Conservation (phyloP, 805 yeast genomes). For the Candida adriatica region DNA sequence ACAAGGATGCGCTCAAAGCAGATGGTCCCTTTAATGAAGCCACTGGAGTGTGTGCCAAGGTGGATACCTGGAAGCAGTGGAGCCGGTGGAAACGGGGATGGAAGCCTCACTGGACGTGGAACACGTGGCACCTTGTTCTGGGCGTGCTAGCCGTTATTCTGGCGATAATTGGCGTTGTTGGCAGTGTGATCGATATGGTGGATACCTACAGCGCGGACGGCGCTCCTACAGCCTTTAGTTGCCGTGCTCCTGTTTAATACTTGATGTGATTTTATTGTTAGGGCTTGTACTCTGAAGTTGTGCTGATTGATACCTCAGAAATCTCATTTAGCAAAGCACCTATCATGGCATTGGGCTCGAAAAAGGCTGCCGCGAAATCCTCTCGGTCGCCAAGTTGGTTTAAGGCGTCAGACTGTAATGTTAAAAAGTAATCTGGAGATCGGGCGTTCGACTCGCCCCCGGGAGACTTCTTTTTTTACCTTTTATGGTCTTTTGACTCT, state of each 20-base stretch:
- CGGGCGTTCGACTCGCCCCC: no score
- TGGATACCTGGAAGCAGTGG: slow-evolving; percentile 8
- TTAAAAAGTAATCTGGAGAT: no score
- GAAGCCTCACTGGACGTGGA: slow-evolving; percentile 12
- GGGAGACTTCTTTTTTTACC: no score
- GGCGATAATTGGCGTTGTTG: slow-evolving; percentile 26
- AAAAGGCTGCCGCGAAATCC: no score
- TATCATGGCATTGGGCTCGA: no score
- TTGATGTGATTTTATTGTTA: no score
- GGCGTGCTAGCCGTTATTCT: slow-evolving; percentile 22
- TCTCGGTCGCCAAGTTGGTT: no score
- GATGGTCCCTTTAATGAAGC: slow-evolving; percentile 14
- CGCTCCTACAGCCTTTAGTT: slow-evolving; percentile 26
- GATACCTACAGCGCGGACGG: slow-evolving; percentile 20
- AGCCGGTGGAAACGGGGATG: slow-evolving; percentile 19
- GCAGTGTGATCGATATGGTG: slow-evolving; percentile 24
- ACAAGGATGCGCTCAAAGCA: slow-evolving; percentile 14
- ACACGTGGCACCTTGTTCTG: slow-evolving; percentile 18
- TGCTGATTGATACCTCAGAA: no score
- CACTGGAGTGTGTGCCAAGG: slow-evolving; percentile 7
- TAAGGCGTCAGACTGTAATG: no score
- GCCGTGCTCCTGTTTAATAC: slow-evolving; percentile 22
- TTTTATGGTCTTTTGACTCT: no score
- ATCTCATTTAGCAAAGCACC: no score
- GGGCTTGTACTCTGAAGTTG: no score